phyloP scores from a whole-genome alignment of 768 basidiomycete genomes.

The Asterophora lycoperdoides region DNA sequence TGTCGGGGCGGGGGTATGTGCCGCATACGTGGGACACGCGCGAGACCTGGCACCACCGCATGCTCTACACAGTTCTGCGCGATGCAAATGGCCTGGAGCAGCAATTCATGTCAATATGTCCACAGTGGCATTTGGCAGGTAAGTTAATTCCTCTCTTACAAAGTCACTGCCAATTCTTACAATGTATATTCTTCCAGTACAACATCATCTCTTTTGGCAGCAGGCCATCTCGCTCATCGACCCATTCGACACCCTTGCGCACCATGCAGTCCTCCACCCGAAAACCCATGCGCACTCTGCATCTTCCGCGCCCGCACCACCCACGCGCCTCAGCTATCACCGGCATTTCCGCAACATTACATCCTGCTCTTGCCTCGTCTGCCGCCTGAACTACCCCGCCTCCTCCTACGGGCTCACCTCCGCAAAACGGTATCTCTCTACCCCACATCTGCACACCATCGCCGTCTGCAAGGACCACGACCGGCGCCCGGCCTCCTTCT shows the following conservation, averaged over 20 bases:
- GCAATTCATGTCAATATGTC: slow-evolving; percentile 58
- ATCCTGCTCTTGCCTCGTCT: slow-evolving; percentile 54
- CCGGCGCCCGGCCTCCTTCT: slow-evolving; percentile 47
- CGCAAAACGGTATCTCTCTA: slow-evolving; percentile 43
- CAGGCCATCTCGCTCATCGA: slow-evolving; percentile 60
- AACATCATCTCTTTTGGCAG: slow-evolving; percentile 68
- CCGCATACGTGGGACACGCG: slow-evolving; percentile 47
- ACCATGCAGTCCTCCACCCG: slow-evolving; percentile 44
- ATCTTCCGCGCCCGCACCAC: slow-evolving; percentile 28
- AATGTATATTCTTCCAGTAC: slow-evolving; percentile 49
- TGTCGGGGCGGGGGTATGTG: slow-evolving; percentile 37
- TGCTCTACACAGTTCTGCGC: slow-evolving; percentile 59
- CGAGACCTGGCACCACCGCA: slow-evolving; percentile 56
- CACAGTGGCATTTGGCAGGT: slow-evolving; percentile 58
- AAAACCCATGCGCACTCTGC: slow-evolving; percentile 31
- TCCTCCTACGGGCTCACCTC: slow-evolving; percentile 45
- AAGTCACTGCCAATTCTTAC: background rate
- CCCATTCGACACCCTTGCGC: slow-evolving; percentile 51
- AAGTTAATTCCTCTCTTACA: no score
- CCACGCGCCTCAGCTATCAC: slow-evolving; percentile 44
- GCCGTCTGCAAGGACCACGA: slow-evolving; percentile 63
- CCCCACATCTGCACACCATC: slow-evolving; percentile 42
- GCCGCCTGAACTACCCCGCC: slow-evolving; percentile 62
- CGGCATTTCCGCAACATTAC: slow-evolving; percentile 61
- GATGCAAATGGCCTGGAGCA: slow-evolving; percentile 56